Evolutionary conservation across 345 rosid species (phyloP).

Genomic region (Carallia brachiata): DNA sequence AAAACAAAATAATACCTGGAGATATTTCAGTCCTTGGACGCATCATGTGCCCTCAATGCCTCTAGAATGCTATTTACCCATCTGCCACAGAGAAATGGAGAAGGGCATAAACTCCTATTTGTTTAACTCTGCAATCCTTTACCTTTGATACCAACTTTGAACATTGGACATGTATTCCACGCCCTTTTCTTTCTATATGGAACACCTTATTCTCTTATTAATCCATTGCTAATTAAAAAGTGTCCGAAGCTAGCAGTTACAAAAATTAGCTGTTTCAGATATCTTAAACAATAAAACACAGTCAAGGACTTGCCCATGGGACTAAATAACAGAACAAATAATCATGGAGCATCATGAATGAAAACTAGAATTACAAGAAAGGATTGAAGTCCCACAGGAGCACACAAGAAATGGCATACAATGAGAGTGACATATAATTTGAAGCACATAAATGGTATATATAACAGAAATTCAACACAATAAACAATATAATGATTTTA

Average conservation of each 20-base stretch:
- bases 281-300: too few species aligned
- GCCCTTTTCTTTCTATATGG: too few species aligned
- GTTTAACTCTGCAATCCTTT: background rate
- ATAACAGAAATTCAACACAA: background rate
- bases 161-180: background rate
- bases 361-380: too few species aligned
- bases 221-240: background rate
- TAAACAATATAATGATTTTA: background rate
- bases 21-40: constrained; percentile 1
- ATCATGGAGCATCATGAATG: too few species aligned
- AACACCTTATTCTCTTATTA: background rate
- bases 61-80: constrained; percentile 81
- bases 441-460: background rate
- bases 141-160: background rate
- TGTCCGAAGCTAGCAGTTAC: too few species aligned
- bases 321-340: too few species aligned
- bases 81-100: constrained; percentile 40
- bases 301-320: too few species aligned
- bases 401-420: too few species aligned
- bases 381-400: too few species aligned
- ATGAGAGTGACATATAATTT: too few species aligned
- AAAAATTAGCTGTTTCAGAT: too few species aligned
- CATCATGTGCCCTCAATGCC: constrained; percentile 42
- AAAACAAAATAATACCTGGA: background rate
- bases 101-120: background rate